These are phyloP conservation scores for Phaeosphaeriaceae sp. DNA, from an alignment of 2,329 filamentous ascomycete genomes.

Conservation along the genomic window DNA sequence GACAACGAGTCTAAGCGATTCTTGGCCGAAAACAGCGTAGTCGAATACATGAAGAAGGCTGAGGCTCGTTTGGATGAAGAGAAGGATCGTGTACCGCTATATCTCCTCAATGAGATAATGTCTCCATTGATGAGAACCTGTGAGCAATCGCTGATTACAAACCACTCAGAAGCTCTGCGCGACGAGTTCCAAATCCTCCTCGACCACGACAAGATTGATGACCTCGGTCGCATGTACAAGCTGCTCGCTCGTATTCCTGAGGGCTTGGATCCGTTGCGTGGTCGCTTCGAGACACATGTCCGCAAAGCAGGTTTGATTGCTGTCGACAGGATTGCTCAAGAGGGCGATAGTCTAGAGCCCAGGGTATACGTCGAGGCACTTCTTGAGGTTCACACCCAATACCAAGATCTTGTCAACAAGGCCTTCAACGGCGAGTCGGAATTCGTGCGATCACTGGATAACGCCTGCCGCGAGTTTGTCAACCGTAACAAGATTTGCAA, in stretches of 20 bases:
- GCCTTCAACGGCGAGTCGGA: slow-evolving; percentile 96
- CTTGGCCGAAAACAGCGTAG: slow-evolving; percentile 93
- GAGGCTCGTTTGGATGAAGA: slow-evolving; percentile 88
- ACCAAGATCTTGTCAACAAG: slow-evolving; percentile 86
- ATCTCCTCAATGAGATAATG: slow-evolving; percentile 89
- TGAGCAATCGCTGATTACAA: slow-evolving; percentile 85
- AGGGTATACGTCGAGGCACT: slow-evolving; percentile 97
- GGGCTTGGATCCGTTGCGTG: slow-evolving; percentile 85
- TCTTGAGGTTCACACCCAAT: slow-evolving; percentile 91
- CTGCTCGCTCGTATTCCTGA: slow-evolving; percentile 88
- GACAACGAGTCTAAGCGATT: slow-evolving; percentile 92
- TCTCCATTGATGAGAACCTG: slow-evolving; percentile 83
- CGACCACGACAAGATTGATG: slow-evolving; percentile 92
- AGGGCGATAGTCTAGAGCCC: slow-evolving; percentile 89
- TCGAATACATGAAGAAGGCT: slow-evolving; percentile 99
- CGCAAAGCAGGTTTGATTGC: slow-evolving; percentile 86
- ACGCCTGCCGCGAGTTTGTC: slow-evolving; percentile 96
- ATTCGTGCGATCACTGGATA: slow-evolving; percentile 94
- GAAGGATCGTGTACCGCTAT: slow-evolving; percentile 90
- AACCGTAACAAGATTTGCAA: slow-evolving; percentile 98
- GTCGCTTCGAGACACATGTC: slow-evolving; percentile 90
- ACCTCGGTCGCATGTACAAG: slow-evolving; percentile 96
- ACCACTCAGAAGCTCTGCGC: slow-evolving; percentile 82
- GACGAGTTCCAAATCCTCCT: slow-evolving; percentile 96
- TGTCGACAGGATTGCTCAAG: slow-evolving; percentile 87